Evolutionary conservation across 345 rosid species (phyloP).

Genomic region (Cardiospermum halicacabum): DNA sequence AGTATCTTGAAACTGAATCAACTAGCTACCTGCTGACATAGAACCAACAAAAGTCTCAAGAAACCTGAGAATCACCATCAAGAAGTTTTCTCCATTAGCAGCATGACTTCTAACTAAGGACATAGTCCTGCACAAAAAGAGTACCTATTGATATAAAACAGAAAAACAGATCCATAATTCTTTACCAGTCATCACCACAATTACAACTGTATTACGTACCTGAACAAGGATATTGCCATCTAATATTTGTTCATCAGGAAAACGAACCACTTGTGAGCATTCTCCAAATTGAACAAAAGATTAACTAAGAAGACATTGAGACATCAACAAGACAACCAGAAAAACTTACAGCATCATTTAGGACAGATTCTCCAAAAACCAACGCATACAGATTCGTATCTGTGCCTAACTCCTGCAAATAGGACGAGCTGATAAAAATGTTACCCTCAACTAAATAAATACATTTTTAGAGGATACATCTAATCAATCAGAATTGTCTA

Average conservation of each 20-base stretch:
- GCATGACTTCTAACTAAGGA: slow-evolving; percentile 72
- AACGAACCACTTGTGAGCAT: slow-evolving; percentile 10
- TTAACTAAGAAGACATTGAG: slow-evolving; percentile 11
- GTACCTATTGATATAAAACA: slow-evolving; percentile 19
- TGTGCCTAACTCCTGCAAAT: slow-evolving; percentile 89
- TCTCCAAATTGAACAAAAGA: slow-evolving; percentile 2
- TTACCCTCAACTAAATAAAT: neutral
- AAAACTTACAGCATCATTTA: slow-evolving; percentile 92
- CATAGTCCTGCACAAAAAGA: slow-evolving; percentile 77
- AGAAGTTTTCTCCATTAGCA: slow-evolving; percentile 61
- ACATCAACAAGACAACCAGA: slow-evolving; percentile 7
- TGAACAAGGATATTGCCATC: slow-evolving; percentile 98
- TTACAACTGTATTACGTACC: slow-evolving; percentile 42
- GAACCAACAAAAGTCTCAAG: slow-evolving; percentile 98
- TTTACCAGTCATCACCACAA: neutral
- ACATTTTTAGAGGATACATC: neutral
- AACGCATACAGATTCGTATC: slow-evolving; percentile 90
- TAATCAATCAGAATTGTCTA: neutral
- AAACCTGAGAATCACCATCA: slow-evolving; percentile 84
- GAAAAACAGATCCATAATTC: slow-evolving; percentile 9
- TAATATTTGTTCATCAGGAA: slow-evolving; percentile 29
- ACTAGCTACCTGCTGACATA: slow-evolving; percentile 80
- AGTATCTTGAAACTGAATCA: slow-evolving; percentile 13
- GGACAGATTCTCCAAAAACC: slow-evolving; percentile 98
- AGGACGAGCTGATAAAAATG: slow-evolving; percentile 7